A percentile compares a stretch with the other conserved stretches of the same genome.
Evolutionary conservation across 73 alveolate genomes (phyloP).

Genomic region (Tetrahymena malaccensis): DNA sequence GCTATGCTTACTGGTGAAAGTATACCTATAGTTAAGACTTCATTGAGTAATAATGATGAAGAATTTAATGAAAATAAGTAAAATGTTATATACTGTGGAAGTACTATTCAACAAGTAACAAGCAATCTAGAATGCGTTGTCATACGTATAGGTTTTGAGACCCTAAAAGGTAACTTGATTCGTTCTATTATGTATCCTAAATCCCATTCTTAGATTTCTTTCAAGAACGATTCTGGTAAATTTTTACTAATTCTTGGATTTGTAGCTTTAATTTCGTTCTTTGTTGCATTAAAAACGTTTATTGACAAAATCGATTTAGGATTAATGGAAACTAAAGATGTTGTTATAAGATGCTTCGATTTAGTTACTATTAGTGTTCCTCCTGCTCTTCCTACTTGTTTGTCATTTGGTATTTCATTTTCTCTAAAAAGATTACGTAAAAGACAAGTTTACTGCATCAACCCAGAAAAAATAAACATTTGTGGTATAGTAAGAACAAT

Average conservation of each 20-base stretch:
- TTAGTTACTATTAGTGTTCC: conserved; percentile 68
- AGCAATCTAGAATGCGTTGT: conserved; percentile 39
- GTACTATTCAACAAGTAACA: not conserved
- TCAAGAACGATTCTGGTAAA: conserved; percentile 48
- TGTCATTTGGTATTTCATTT: conserved; percentile 62
- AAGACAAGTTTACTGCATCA: conserved; percentile 61
- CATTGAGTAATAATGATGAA: conserved; percentile 22
- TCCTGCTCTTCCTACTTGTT: conserved; percentile 71
- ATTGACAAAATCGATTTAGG: not conserved
- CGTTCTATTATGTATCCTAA: conserved; percentile 60
- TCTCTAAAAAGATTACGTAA: conserved; percentile 61
- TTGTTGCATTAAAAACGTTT: not conserved
- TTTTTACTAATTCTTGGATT: conserved; percentile 2
- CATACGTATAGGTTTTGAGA: conserved; percentile 52
- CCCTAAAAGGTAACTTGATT: conserved; percentile 61
- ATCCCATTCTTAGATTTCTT: conserved; percentile 49
- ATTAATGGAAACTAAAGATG: not conserved
- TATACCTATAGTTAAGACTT: conserved; percentile 73
- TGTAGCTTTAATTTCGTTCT: not conserved
- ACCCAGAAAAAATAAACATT: conserved; percentile 79
- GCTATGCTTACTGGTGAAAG: conserved; percentile 94
- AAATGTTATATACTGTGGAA: not conserved
- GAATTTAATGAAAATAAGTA: conserved; percentile 42
- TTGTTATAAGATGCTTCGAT: conserved; percentile 42
- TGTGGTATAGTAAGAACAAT: conserved; percentile 77